Evolutionary conservation across 2,329 filamentous ascomycete genomes (phyloP), one percentile per base, ranked within the genome.

Genomic region (Teratosphaeria gauchensis): DNA sequence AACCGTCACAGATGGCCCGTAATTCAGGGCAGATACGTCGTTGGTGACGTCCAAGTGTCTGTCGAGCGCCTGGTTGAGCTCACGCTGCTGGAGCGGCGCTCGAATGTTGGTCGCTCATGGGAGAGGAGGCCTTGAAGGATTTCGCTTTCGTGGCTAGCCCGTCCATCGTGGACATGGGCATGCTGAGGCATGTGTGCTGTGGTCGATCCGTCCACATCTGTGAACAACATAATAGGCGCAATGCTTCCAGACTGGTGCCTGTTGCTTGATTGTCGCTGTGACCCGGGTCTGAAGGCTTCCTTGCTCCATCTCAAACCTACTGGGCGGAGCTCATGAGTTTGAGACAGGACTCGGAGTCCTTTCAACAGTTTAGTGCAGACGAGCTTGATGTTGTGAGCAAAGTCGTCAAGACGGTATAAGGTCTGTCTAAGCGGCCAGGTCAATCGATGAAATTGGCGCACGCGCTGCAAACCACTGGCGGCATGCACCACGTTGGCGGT

Each of bases 401-500:
- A 2, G 38, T 57, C 55, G 24, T 57, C 58, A 33, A 59, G 19
- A n/a, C 32, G 21, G 28, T 59, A 51, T 14, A 46, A n/a, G 14
- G 56, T 9, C 31, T 48, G 53, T 14, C 58, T 42, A 7, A 54
- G 2, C 12, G 58, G 58, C 28, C 31, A 57, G 2, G 55, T 59
- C 3, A 53, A 2, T 14, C 51, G 55, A 2, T 63, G 54, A 30
- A 63, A 64, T 7, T 56, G 53, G 12, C 64, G 38, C 14, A 60
- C 62, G 2, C 56, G 55, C 12, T 55, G 58, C 21, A 65, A 51
- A n/a, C 64, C 62, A 11, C 51, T 51, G 1, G 62, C 58, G 2
- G 64, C 64, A 24, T 58, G 28, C 9, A 14, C 28, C n/a, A 54
- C 28, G 33, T 61, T 42, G 5, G 63, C 56, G 4, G 73, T 75